phyloP scores from a whole-genome alignment of 805 yeast genomes.

The Isabelozyma rhagii region DNA sequence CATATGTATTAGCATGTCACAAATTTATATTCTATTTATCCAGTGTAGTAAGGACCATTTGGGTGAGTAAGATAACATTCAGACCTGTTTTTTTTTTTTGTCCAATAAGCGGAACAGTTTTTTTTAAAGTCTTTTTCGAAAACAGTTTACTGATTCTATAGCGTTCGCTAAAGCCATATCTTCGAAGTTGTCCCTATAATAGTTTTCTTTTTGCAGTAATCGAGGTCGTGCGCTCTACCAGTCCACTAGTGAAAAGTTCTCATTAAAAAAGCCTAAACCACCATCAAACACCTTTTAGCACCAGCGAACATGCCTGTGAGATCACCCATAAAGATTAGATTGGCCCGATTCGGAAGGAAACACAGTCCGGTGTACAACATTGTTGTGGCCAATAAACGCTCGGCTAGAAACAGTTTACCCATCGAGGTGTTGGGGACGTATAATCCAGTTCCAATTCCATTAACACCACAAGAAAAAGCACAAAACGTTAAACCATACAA shows the following conservation, averaged over 20 bases:
- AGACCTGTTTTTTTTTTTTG: too few species aligned
- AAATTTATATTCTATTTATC: too few species aligned
- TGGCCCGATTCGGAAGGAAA: slow-evolving; percentile 90
- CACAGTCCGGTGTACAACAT: slow-evolving; percentile 88
- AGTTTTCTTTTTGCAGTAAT: too few species aligned
- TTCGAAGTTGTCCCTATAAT: too few species aligned
- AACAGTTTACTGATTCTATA: too few species aligned
- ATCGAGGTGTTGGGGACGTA: slow-evolving; percentile 95
- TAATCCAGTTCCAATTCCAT: slow-evolving; percentile 74
- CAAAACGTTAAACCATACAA: slow-evolving; percentile 62
- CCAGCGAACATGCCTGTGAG: slow-evolving; percentile 34
- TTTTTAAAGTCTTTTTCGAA: too few species aligned
- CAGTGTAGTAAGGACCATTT: too few species aligned
- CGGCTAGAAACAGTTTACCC: slow-evolving; percentile 86
- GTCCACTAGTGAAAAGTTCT: background rate
- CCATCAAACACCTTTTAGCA: background rate
- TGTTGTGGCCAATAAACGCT: slow-evolving; percentile 72
- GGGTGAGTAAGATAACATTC: too few species aligned
- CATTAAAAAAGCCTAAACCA: background rate
- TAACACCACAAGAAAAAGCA: slow-evolving; percentile 58
- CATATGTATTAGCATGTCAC: too few species aligned
- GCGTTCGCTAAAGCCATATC: too few species aligned
- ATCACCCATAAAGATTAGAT: slow-evolving; percentile 79
- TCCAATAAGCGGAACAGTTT: too few species aligned
- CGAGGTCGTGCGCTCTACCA: too few species aligned